Evolutionary conservation across 2,329 filamentous ascomycete genomes (phyloP).

Genomic region (Gnomoniopsis smithogilvyi): DNA sequence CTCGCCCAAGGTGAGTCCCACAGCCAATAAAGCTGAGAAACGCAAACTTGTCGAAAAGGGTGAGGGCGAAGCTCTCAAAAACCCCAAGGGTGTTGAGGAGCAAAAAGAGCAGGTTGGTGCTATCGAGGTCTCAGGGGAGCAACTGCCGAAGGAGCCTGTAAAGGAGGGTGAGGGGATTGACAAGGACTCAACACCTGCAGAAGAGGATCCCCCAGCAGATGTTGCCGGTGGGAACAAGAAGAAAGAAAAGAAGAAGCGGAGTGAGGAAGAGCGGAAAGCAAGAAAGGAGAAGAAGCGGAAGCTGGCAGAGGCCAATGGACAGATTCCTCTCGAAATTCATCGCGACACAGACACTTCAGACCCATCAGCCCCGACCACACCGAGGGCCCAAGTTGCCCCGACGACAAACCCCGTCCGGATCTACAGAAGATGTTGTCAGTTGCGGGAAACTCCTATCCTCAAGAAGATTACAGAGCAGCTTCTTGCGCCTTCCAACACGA

Average conservation of each 20-base stretch:
- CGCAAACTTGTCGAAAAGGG: conserved; percentile 64
- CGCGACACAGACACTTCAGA: conserved; percentile 62
- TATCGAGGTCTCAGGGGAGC: conserved; percentile 40
- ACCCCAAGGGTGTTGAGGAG: conserved; percentile 57
- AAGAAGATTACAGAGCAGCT: conserved; percentile 92
- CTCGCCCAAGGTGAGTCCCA: conserved; percentile 39
- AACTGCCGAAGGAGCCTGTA: conserved; percentile 36
- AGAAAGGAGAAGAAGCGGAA: conserved; percentile 84
- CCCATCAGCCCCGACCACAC: conserved; percentile 28
- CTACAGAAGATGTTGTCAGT: conserved; percentile 89
- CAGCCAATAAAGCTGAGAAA: conserved; percentile 56
- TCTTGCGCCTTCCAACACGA: conserved; percentile 63
- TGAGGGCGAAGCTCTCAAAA: conserved; percentile 72
- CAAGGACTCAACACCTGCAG: conserved; percentile 7
- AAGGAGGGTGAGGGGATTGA: conserved; percentile 29
- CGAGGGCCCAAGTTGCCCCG: conserved; percentile 62
- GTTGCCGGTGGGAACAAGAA: conserved; percentile 53
- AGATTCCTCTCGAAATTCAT: conserved; percentile 78
- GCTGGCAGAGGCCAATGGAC: conserved; percentile 83
- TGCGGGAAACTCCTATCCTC: conserved; percentile 87
- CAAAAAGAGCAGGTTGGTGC: conserved; percentile 45
- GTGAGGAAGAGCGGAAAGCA: conserved; percentile 88
- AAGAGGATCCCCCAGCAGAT: conserved; percentile 6
- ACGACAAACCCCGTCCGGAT: conserved; percentile 91
- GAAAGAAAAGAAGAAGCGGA: conserved; percentile 94